Conservation (phyloP, 768 basidiomycete species). For the Leccinum rimulosum region DNA sequence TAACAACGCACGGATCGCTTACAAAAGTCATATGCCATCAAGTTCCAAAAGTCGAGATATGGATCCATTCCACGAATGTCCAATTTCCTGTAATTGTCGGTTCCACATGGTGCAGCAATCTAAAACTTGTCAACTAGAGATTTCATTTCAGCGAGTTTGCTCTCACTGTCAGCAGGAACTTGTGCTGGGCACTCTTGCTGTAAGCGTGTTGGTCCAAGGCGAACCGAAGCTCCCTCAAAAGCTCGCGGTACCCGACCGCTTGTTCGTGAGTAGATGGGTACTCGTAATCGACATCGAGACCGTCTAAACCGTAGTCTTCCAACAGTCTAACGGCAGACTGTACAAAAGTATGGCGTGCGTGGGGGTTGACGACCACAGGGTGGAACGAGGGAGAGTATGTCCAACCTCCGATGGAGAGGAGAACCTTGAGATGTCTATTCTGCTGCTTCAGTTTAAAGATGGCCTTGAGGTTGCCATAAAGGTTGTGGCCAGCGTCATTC, state of each 20-base stretch:
- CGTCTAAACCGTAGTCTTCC: conserved; percentile 92
- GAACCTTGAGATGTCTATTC: conserved; percentile 74
- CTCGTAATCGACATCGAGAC: conserved; percentile 91
- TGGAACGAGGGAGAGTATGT: conserved; percentile 88
- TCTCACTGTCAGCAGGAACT: conserved; percentile 73
- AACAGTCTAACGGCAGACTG: conserved; percentile 71
- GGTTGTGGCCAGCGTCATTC: conserved; percentile 87
- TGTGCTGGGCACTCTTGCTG: conserved; percentile 58
- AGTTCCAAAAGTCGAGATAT: conserved; percentile 92
- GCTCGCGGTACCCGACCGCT: conserved; percentile 79
- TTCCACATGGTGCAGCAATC: conserved; percentile 93
- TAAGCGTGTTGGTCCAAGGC: conserved; percentile 74
- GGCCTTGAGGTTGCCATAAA: conserved; percentile 95
- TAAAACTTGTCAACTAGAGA: conserved; percentile 27
- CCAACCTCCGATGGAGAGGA: conserved; percentile 95
- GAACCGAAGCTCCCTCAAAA: conserved; percentile 71
- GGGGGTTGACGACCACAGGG: conserved; percentile 66
- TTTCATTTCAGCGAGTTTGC: background rate
- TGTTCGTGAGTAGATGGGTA: conserved; percentile 80
- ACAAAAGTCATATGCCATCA: conserved; percentile 94
- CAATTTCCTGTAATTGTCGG: conserved; percentile 79
- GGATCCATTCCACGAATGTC: conserved; percentile 81
- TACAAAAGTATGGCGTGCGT: conserved; percentile 75
- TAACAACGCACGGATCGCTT: conserved; percentile 22
- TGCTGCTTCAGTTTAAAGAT: conserved; percentile 88